Conservation (phyloP, 768 basidiomycete species). For the Lactarius akahatsu region DNA sequence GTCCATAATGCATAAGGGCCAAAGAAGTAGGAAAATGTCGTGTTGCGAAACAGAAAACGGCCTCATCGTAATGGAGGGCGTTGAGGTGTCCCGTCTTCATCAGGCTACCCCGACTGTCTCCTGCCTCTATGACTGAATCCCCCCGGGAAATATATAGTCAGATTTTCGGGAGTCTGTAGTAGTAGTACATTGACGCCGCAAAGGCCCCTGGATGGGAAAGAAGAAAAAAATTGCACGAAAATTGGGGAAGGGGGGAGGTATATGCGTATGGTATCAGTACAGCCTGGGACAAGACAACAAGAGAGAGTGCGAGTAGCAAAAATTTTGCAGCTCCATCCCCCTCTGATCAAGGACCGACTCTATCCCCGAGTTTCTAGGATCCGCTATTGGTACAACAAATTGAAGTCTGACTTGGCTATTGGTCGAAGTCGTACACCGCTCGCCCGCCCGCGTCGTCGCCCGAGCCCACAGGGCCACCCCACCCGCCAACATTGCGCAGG, state of each 20-base stretch:
- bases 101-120: too few relatives aligned
- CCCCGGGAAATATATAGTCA: too few relatives aligned
- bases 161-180: too few relatives aligned
- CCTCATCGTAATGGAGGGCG: too few relatives aligned
- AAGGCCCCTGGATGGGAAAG: neutral
- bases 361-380: neutral
- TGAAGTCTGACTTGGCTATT: neutral
- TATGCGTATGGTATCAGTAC: neutral
- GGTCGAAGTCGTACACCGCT: constrained; percentile 42
- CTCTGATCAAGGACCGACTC: neutral
- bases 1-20: too few relatives aligned
- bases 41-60: too few relatives aligned
- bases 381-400: neutral
- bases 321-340: neutral
- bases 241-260: neutral
- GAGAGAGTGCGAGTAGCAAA: neutral
- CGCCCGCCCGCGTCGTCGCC: constrained; percentile 38
- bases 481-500: constrained; percentile 53
- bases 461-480: constrained; percentile 28
- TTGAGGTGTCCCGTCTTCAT: too few relatives aligned
- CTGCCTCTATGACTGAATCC: too few relatives aligned
- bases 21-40: too few relatives aligned
- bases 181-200: neutral
- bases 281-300: neutral
- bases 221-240: neutral